Conservation (phyloP, 805 yeast genomes). For the Lipomyces orientalis region DNA sequence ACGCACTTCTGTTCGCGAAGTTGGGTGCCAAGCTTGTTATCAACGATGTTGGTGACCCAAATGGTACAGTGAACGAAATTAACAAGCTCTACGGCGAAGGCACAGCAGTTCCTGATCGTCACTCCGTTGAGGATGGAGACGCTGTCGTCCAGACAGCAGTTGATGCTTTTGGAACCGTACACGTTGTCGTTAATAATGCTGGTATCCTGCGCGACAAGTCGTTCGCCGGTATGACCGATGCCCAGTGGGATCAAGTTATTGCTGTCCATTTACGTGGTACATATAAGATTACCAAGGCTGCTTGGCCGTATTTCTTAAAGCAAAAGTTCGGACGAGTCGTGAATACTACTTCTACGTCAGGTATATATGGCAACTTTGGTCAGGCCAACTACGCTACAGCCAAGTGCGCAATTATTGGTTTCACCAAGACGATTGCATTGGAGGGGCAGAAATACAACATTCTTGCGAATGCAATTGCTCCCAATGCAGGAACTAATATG, state of each 20-base stretch:
- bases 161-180: constrained; percentile 78
- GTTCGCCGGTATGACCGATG: constrained; percentile 79
- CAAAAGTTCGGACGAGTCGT: constrained; percentile 82
- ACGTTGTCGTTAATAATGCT: constrained; percentile 88
- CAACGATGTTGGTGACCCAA: constrained; percentile 82
- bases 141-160: constrained; percentile 79
- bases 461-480: constrained; percentile 83
- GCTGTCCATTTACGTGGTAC: constrained; percentile 85
- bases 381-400: constrained; percentile 97
- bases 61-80: constrained; percentile 75
- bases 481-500: constrained; percentile 98
- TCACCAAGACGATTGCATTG: constrained; percentile 82
- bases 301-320: constrained; percentile 86
- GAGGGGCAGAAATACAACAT: constrained; percentile 86
- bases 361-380: constrained; percentile 96
- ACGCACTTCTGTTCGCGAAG: constrained; percentile 81
- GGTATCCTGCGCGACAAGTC: constrained; percentile 92
- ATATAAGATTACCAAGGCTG: constrained; percentile 79
- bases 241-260: constrained; percentile 80
- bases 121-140: constrained; percentile 81
- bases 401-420: constrained; percentile 84
- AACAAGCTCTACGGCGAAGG: constrained; percentile 63
- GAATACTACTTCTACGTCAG: constrained; percentile 93
- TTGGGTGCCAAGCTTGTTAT: constrained; percentile 96
- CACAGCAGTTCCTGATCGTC: constrained; percentile 79